A percentile compares a stretch with the other conserved stretches of the same genome.
These are phyloP conservation scores for Chamaecyparis obtusa DNA, from an alignment of 75 land plant species.

Conservation along the genomic window DNA sequence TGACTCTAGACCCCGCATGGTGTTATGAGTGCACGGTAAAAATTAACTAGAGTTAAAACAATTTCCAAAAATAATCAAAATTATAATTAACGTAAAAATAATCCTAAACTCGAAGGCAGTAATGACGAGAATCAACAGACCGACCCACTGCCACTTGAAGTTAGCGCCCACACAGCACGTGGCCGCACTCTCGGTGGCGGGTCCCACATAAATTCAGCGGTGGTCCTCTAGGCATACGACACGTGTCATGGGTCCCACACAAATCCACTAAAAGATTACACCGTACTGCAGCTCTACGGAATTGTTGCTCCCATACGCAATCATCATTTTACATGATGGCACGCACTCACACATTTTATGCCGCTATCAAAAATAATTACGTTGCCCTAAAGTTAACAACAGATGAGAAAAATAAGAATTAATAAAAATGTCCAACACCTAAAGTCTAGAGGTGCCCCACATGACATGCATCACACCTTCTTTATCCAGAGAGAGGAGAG, in stretches of 20 bases:
- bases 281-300: background rate
- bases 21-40: too few species aligned
- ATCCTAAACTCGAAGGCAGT: background rate
- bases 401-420: background rate
- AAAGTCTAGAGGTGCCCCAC: background rate
- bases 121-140: too few species aligned
- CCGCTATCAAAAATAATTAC: background rate
- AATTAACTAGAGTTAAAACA: too few species aligned
- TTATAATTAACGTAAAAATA: too few species aligned
- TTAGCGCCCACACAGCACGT: background rate
- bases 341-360: slow-evolving; percentile 10
- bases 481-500: background rate
- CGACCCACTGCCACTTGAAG: background rate
- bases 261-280: background rate
- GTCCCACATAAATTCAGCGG: background rate
- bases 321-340: slow-evolving; percentile 10
- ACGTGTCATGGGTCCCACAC: background rate
- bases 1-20: too few species aligned
- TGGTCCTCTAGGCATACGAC: background rate
- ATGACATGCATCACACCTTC: background rate
- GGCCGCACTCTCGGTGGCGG: slow-evolving; percentile 9
- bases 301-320: background rate
- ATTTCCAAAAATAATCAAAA: too few species aligned
- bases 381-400: background rate
- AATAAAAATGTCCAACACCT: background rate